Conservation (phyloP, 2,329 filamentous ascomycete genomes). For the Magnaporthales sp. region DNA sequence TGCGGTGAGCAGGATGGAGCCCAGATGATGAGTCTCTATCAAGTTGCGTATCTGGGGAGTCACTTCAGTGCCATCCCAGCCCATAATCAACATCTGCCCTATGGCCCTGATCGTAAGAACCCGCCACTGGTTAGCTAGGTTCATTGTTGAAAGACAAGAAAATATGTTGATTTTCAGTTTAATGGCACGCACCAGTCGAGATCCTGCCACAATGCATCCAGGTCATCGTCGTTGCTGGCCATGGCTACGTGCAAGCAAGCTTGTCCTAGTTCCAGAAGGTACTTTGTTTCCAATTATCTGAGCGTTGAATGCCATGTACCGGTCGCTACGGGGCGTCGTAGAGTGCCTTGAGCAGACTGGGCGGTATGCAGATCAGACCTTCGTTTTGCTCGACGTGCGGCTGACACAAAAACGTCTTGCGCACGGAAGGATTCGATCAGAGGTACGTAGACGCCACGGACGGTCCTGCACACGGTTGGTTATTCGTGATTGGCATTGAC, state of each 20-base stretch:
- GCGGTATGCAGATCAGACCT: background rate
- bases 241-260: background rate
- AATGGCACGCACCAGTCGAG: slow-evolving; percentile 57
- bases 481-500: background rate
- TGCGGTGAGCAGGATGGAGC: slow-evolving; percentile 75
- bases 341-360: background rate
- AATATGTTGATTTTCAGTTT: background rate
- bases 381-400: background rate
- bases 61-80: slow-evolving; percentile 77
- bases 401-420: background rate
- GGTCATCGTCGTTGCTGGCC: slow-evolving; percentile 28
- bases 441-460: background rate
- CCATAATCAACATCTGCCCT: slow-evolving; percentile 74
- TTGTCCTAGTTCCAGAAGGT: background rate
- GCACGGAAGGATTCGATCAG: background rate
- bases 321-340: background rate
- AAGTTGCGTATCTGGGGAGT: slow-evolving; percentile 74
- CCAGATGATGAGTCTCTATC: slow-evolving; percentile 78
- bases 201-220: slow-evolving; percentile 64
- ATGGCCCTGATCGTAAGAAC: slow-evolving; percentile 43
- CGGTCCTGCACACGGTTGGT: background rate
- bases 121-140: slow-evolving; percentile 20
- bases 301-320: background rate
- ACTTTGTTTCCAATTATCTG: background rate
- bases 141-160: background rate